phyloP scores from a whole-genome alignment of 768 basidiomycete genomes.

The Stropharia rugosoannulata region DNA sequence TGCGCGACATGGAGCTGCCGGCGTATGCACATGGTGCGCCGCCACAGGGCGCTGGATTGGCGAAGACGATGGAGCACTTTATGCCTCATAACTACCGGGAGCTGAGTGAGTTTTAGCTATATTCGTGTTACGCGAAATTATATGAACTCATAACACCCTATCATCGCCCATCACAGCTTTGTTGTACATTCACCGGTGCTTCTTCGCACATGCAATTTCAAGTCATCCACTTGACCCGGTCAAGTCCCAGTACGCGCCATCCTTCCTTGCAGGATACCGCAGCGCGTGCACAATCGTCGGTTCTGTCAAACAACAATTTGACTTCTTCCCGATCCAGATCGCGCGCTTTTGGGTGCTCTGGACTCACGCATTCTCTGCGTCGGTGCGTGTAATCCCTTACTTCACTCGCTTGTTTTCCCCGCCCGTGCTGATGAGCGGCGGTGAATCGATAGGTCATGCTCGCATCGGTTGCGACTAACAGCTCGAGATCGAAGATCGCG shows the following conservation, averaged over 20 bases:
- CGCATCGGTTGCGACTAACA: slow-evolving; percentile 73
- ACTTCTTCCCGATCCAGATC: slow-evolving; percentile 54
- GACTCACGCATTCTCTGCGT: slow-evolving; percentile 70
- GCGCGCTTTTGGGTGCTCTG: slow-evolving; percentile 71
- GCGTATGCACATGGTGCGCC: slow-evolving; percentile 53
- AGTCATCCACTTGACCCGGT: slow-evolving; percentile 68
- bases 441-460: slow-evolving; percentile 58
- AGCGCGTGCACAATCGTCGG: slow-evolving; percentile 60
- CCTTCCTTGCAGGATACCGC: slow-evolving; percentile 66
- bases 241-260: slow-evolving; percentile 63
- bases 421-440: no score
- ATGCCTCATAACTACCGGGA: slow-evolving; percentile 77
- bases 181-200: slow-evolving; percentile 72
- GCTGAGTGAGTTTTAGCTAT: slow-evolving; percentile 44
- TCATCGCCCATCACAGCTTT: slow-evolving; percentile 41
- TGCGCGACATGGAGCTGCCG: slow-evolving; percentile 68
- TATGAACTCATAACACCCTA: neutral
- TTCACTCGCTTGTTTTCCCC: neutral
- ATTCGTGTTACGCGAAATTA: neutral
- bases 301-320: slow-evolving; percentile 47
- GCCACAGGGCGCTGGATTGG: slow-evolving; percentile 48
- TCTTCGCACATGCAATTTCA: slow-evolving; percentile 71
- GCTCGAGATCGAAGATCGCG: slow-evolving; percentile 65
- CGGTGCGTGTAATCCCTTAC: slow-evolving; percentile 36
- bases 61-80: slow-evolving; percentile 68